Evolutionary conservation across 2,329 filamentous ascomycete genomes (phyloP), one percentile per base, ranked within the genome.

Genomic region (Stagonosporopsis cucurbitacearum): DNA sequence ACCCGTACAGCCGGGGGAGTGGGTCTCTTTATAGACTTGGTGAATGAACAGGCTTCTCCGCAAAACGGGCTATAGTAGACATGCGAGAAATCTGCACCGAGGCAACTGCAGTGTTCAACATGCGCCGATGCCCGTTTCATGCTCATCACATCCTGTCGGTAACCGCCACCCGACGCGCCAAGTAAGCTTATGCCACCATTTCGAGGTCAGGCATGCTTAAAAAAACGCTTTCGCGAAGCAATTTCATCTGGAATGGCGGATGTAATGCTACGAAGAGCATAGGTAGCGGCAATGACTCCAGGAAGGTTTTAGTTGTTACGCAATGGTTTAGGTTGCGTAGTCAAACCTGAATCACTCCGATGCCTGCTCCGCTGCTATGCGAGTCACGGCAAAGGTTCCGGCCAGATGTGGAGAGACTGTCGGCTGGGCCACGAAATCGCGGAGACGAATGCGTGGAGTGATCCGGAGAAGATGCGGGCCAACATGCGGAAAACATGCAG

Each of bases 11-110:
- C 41, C 66, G 54, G 54, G 63, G 58, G 54, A 56, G 56, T 56
- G 62, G 66, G 47, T 60, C 59, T 47, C 41, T 60, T 68, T 69
- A 69, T 69, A 67, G 50, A 54, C 19, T 40, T 43, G 42, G 46
- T 40, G 6, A 37, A 33, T 33, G n/a, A 50, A 39, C 61, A 68
- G 54, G 56, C 60, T 66, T 67, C 65, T 66, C 66, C 65, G 60
- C 65, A 67, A 58, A 60, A 36, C 20, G 46, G 41, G 33, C 37
- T 41, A 32, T 52, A 33, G 25, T 28, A 43, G 40, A 48, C 45
- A 43, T 51, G 46, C 53, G 57, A 51, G 50, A 46, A 50, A 30
- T 32, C 17, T 50, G 39, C 62, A 40, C 65, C 65, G 62, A 67
- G 62, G 65, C 45, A 60, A 41, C 22, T 55, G 32, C 40, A 56